These are phyloP conservation scores for Marasmius sp. DNA, from an alignment of 1,284 basidiomycete genomes.

Conservation along the genomic window DNA sequence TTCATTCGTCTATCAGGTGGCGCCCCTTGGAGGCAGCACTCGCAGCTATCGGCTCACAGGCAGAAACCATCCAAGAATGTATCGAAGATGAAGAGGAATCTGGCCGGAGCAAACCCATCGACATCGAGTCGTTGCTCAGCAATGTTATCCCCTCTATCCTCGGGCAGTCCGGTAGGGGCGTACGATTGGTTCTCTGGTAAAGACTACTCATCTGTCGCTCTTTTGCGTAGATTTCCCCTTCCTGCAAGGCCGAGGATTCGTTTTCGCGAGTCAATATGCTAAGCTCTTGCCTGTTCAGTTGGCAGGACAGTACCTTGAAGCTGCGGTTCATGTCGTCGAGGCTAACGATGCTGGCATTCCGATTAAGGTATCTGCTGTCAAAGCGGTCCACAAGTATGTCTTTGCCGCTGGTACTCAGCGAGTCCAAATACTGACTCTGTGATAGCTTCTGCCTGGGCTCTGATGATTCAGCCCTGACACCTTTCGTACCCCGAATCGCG, in stretches of 20 bases:
- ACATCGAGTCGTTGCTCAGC: conserved; percentile 75
- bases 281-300: conserved; percentile 70
- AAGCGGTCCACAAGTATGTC: conserved; percentile 84
- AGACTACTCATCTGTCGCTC: not conserved
- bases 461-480: conserved; percentile 56
- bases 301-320: conserved; percentile 82
- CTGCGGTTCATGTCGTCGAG: conserved; percentile 86
- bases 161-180: conserved; percentile 53
- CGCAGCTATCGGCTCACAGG: conserved; percentile 82
- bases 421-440: conserved; percentile 7
- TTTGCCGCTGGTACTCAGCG: not conserved
- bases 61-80: conserved; percentile 75
- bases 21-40: conserved; percentile 84
- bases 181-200: not conserved
- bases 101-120: conserved; percentile 65
- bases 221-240: conserved; percentile 71
- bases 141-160: conserved; percentile 82
- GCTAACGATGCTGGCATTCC: conserved; percentile 68
- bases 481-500: conserved; percentile 76
- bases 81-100: conserved; percentile 73
- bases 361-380: conserved; percentile 92
- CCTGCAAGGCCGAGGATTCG: conserved; percentile 91
- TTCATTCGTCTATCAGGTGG: conserved; percentile 61
- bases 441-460: conserved; percentile 68
- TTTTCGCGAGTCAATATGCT: conserved; percentile 91